Conservation (phyloP, 2,329 filamentous ascomycete genomes). For the Fusarium sublunatum region DNA sequence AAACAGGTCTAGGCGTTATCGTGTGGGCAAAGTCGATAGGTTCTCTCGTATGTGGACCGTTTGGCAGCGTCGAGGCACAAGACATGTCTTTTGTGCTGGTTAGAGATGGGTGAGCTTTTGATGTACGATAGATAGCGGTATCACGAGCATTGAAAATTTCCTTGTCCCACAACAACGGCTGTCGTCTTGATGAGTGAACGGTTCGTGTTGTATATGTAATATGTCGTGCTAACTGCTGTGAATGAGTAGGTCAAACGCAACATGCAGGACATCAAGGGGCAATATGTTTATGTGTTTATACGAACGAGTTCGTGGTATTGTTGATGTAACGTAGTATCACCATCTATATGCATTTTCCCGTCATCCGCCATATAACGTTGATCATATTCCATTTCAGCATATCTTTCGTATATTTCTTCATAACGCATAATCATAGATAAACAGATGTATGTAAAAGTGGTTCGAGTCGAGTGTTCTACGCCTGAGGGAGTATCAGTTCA, state of each 20-base stretch:
- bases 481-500: slow-evolving; percentile 40
- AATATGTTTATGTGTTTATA: neutral
- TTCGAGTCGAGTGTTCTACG: slow-evolving; percentile 1
- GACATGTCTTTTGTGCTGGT: slow-evolving; percentile 13
- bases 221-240: neutral
- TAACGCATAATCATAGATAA: slow-evolving; percentile 16
- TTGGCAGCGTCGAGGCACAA: slow-evolving; percentile 7
- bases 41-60: slow-evolving; percentile 8
- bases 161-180: slow-evolving; percentile 5
- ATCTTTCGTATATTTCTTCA: slow-evolving; percentile 10
- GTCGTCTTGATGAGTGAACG: neutral
- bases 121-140: slow-evolving; percentile 37
- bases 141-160: slow-evolving; percentile 17
- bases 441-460: neutral
- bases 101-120: slow-evolving; percentile 14
- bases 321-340: neutral
- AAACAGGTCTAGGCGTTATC: slow-evolving; percentile 39
- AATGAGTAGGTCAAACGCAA: neutral
- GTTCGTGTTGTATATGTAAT: neutral
- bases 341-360: slow-evolving; percentile 3
- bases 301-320: neutral
- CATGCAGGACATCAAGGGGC: neutral
- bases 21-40: slow-evolving; percentile 11
- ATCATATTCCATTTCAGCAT: slow-evolving; percentile 2
- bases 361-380: neutral